Percentiles rank a stretch among this genome's conserved stretches.
These are phyloP conservation scores for Paspalum vaginatum DNA, from an alignment of 176 grass and related monocot genomes.

Conservation along the genomic window DNA sequence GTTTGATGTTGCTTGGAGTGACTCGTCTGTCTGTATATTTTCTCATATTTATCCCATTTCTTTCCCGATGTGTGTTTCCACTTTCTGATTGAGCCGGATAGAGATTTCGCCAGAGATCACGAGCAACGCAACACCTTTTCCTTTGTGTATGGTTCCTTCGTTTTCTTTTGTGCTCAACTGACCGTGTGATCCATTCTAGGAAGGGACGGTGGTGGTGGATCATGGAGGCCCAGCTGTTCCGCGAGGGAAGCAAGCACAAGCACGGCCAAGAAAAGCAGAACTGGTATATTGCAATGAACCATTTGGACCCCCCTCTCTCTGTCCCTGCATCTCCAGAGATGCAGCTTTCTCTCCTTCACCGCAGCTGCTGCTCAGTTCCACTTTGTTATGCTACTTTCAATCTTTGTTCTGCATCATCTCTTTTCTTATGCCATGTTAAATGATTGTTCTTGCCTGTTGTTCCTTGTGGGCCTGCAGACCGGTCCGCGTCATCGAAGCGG, in stretches of 20 bases:
- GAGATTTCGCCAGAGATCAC: conserved; percentile 39
- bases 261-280: conserved; percentile 70
- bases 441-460: conserved; percentile 37
- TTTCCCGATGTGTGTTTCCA: conserved; percentile 32
- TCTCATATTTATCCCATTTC: conserved; percentile 8
- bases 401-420: conserved; percentile 43
- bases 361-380: conserved; percentile 37
- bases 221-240: conserved; percentile 69
- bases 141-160: conserved; percentile 34
- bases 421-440: conserved; percentile 31
- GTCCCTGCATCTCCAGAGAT: conserved; percentile 7
- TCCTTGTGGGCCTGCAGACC: conserved; percentile 41
- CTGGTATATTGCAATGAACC: conserved; percentile 53
- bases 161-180: conserved; percentile 43
- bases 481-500: not conserved
- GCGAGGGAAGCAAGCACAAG: conserved; percentile 60
- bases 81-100: conserved; percentile 41
- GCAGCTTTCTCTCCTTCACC: conserved; percentile 44
- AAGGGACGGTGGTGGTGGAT: conserved; percentile 42
- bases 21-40: not conserved
- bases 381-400: conserved; percentile 51
- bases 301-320: conserved; percentile 13
- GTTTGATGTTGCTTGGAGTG: conserved; percentile 13
- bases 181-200: conserved; percentile 36
- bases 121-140: conserved; percentile 41